These are phyloP conservation scores for Fennellomyces sp. DNA, from an alignment of 371 early-diverging fungal genomes.

Conservation along the genomic window DNA sequence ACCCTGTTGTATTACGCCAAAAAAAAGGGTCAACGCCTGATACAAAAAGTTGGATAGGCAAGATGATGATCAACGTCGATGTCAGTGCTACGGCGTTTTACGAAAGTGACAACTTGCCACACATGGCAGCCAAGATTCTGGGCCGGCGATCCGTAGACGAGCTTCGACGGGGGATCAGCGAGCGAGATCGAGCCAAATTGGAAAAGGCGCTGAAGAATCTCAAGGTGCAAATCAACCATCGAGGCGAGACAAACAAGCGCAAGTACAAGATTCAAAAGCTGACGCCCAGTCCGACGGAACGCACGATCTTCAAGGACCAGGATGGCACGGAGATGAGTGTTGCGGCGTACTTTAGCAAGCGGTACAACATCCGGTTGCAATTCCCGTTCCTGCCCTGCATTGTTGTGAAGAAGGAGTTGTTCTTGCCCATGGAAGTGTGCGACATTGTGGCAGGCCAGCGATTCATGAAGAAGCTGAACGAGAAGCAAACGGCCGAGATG, in stretches of 20 bases:
- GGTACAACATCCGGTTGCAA: conserved; percentile 70
- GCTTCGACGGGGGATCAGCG: conserved; percentile 65
- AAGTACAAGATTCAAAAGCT: conserved; percentile 73
- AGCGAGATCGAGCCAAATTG: conserved; percentile 64
- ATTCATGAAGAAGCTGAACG: conserved; percentile 78
- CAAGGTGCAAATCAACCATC: conserved; percentile 76
- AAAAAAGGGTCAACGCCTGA: too few species aligned
- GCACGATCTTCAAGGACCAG: conserved; percentile 70
- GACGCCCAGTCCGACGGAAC: conserved; percentile 66
- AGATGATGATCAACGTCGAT: conserved; percentile 86
- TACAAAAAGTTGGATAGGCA: too few species aligned
- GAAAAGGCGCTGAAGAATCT: conserved; percentile 77
- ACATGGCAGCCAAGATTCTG: conserved; percentile 71
- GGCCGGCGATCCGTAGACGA: conserved; percentile 64
- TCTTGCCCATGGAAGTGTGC: conserved; percentile 93
- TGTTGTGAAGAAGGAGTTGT: conserved; percentile 65
- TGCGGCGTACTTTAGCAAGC: conserved; percentile 74
- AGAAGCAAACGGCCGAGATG: conserved; percentile 92
- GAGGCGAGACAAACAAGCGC: conserved; percentile 62
- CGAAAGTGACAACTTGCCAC: conserved; percentile 69
- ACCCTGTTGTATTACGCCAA: too few species aligned
- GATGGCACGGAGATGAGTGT: conserved; percentile 63
- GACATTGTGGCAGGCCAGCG: conserved; percentile 85
- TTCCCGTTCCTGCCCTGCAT: conserved; percentile 90
- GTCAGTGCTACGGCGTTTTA: conserved; percentile 90